phyloP scores from a whole-genome alignment of 2,329 filamentous ascomycete genomes.

The Lecanicillium sp. region DNA sequence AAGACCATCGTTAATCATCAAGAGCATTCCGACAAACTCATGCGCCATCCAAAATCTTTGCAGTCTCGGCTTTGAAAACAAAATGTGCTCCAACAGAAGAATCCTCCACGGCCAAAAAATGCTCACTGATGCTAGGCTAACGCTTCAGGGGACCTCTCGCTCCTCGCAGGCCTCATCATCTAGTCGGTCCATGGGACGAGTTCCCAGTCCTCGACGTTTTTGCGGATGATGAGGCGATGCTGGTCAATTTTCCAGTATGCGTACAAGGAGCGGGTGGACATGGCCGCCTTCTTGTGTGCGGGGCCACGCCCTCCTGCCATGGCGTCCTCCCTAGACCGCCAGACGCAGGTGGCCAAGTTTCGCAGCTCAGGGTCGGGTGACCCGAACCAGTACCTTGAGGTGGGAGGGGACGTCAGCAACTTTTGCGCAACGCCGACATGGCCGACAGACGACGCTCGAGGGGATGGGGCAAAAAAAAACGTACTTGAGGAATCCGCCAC shows the following conservation, averaged over 20 bases:
- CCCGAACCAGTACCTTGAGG: constrained; percentile 76
- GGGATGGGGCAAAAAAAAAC: constrained; percentile 14
- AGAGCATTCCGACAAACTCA: neutral
- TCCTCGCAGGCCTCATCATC: neutral
- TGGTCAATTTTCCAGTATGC: constrained; percentile 65
- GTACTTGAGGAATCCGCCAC: constrained; percentile 75
- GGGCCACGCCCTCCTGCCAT: constrained; percentile 50
- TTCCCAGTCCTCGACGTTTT: constrained; percentile 57
- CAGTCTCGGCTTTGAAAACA: neutral
- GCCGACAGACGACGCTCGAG: neutral
- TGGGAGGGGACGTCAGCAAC: constrained; percentile 12
- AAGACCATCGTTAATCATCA: constrained; percentile 6
- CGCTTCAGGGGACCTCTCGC: neutral
- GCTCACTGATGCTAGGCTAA: too few species aligned
- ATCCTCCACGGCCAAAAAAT: constrained; percentile 1
- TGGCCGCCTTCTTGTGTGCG: constrained; percentile 58
- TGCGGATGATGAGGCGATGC: constrained; percentile 58
- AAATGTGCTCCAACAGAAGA: neutral
- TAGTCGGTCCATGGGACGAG: constrained; percentile 48
- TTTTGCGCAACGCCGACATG: neutral
- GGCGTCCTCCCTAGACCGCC: constrained; percentile 54
- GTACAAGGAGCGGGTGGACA: constrained; percentile 54
- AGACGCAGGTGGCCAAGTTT: constrained; percentile 77
- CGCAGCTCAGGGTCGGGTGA: constrained; percentile 57
- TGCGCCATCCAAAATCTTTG: neutral